Evolutionary conservation across 2,329 filamentous ascomycete species (phyloP), one percentile per base, ranked within the genome.

Genomic region (Curvularia spicifera): DNA sequence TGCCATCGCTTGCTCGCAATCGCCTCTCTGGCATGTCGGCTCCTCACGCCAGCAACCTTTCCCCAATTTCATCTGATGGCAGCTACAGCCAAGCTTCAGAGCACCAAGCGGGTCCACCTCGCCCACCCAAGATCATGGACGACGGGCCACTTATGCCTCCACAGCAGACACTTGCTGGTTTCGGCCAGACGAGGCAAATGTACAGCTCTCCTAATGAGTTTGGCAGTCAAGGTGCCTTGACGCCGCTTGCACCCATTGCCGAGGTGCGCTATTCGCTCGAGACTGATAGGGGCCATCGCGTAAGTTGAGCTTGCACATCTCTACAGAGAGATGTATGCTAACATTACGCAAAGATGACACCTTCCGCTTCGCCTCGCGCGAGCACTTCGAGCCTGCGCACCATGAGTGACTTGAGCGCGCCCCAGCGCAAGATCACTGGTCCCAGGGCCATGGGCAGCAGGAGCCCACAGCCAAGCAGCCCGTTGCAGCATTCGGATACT

Each of bases 91-190:
- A 73, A 37, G 78, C 75, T 2, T 71, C 71, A 1, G 77, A 78
- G 65, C 74, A 78, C 54, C 71, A 64, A 26, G 67, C 76, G 33
- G 68, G 74, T 18, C 81, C 83, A 18, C 78, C 83, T 13, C 79
- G 83, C 46, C 80, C 82, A n/a, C 80, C 83, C 15, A 85, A 85
- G 68, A 73, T 84, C 57, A 78, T 78, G 55, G 84, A 87, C 56
- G 82, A 86, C 22, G 85, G 84, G 0, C 86, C 86, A 5, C 76
- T 89, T 45, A 76, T 89, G 22, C 86, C 86, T 13, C 80, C 81
- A 45, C 78, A 80, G 35, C 76, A 73, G 76, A 69, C 73, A 2
- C 72, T 77, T 56, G 74, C 73, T 3, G 74, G 74, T 37, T 74
- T 75, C 46, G 74, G 74, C 40, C 73, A 76, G 59, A 72, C 74